Percentiles rank a stretch among this genome's conserved stretches.
These are phyloP conservation scores for Tuber aestivum DNA, from an alignment of 495 filamentous ascomycete genomes.

Conservation along the genomic window DNA sequence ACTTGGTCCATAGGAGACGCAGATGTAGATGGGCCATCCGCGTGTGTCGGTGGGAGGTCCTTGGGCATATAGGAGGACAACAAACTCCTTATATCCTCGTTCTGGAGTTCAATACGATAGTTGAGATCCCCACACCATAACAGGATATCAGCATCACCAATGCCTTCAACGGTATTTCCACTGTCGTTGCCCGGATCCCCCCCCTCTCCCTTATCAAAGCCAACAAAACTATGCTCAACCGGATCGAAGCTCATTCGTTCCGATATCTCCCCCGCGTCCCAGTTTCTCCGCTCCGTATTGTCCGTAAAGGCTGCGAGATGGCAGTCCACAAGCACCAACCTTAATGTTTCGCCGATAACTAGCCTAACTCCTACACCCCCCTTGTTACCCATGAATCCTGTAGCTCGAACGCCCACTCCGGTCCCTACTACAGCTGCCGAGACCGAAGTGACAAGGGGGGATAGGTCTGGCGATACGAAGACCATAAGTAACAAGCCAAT, in stretches of 20 bases:
- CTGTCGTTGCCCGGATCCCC: conserved; percentile 17
- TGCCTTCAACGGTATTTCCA: conserved; percentile 49
- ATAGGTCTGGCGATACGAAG: conserved; percentile 71
- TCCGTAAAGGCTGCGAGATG: conserved; percentile 85
- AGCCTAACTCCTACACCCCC: conserved; percentile 77
- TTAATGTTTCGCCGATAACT: conserved; percentile 82
- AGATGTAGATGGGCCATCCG: conserved; percentile 19
- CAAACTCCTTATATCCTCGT: conserved; percentile 80
- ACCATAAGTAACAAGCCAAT: conserved; percentile 79
- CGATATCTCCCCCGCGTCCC: conserved; percentile 77
- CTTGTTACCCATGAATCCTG: conserved; percentile 95
- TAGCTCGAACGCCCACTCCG: conserved; percentile 50
- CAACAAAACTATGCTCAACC: conserved; percentile 55
- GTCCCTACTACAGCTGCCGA: conserved; percentile 76
- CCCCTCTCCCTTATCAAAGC: conserved; percentile 46
- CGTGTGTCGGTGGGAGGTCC: conserved; percentile 37
- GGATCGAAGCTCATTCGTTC: conserved; percentile 68
- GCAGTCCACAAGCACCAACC: conserved; percentile 79
- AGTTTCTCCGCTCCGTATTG: conserved; percentile 73
- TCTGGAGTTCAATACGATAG: conserved; percentile 84
- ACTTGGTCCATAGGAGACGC: conserved; percentile 20
- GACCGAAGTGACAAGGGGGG: conserved; percentile 64
- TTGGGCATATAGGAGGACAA: conserved; percentile 47
- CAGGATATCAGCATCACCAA: conserved; percentile 84
- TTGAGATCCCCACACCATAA: conserved; percentile 98